Evolutionary conservation across 1,284 basidiomycete species (phyloP), one percentile per base, ranked within the genome.

Genomic region (Clitocybe nebularis): DNA sequence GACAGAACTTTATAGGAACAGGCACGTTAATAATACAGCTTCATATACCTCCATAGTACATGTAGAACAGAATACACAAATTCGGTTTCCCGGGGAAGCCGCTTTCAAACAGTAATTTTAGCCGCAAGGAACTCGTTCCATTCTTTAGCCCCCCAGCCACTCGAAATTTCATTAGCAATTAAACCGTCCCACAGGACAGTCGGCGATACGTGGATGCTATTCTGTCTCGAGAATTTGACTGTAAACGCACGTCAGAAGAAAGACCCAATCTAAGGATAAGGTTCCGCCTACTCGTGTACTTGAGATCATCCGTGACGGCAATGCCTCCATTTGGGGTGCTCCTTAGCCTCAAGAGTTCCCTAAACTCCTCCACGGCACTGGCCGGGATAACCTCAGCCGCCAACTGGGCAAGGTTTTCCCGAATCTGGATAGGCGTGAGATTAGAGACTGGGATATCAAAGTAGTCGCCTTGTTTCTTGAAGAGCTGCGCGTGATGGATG

Each of bases 141-240:
- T 56, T 97, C 89, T 36, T 76, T 74, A 56, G 84, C 75, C 4
- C 78, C 83, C 84, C 90, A 98, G 7, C 82, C 79, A 52, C 88
- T 92, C 3, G 86, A 90, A 34, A 96, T 75, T 46, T 88, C 81
- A 36, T 71, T 75, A 14, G 82, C 88, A 44, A 93, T 63, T 23
- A 98, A 68, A 5, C 94, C 94, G 57, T 93, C 86, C 79, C 85
- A 90, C 2, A 93, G 67, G 0, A 79, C 86, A 6, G 92, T 92
- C 1, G 93, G 93, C 22, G 92, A 94, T 39, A 95, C 90, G 55
- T 96, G 93, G 40, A 96, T 82, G 4, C 89, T 75, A 52, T 96
- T 96, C 71, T 96, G 93, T 49, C 93, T 75, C 4, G 89, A 82
- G 59, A 88, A 84, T 67, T 95, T 95, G 69, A 93, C 83, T 86